Evolutionary conservation across 1,284 basidiomycete species (phyloP).

Genomic region (Cutaneotrichosporon mucoides): DNA sequence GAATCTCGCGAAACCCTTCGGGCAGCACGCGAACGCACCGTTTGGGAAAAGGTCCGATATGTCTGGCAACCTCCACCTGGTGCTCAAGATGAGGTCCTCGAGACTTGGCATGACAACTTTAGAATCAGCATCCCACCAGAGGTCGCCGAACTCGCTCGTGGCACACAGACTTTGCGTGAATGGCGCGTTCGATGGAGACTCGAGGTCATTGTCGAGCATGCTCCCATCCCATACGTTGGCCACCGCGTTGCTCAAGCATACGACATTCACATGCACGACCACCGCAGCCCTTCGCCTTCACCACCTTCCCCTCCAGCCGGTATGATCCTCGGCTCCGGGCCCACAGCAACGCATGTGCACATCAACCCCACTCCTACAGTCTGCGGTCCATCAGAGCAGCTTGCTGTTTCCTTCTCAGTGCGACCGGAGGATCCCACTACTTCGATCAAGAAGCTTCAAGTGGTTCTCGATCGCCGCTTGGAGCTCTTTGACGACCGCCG

Average conservation of each 20-base stretch:
- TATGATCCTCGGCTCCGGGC: slow-evolving; percentile 19
- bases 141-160: slow-evolving; percentile 19
- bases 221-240: slow-evolving; percentile 38
- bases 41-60: slow-evolving; percentile 30
- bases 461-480: slow-evolving; percentile 31
- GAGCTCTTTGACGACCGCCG: slow-evolving; percentile 13
- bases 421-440: slow-evolving; percentile 25
- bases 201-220: slow-evolving; percentile 37
- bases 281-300: slow-evolving; percentile 22
- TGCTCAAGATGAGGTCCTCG: slow-evolving; percentile 16
- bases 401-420: slow-evolving; percentile 27
- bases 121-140: slow-evolving; percentile 32
- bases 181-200: slow-evolving; percentile 39
- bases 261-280: slow-evolving; percentile 28
- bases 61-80: slow-evolving; percentile 25
- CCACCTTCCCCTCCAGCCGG: slow-evolving; percentile 31
- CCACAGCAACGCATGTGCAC: slow-evolving; percentile 19
- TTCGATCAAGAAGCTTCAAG: slow-evolving; percentile 25
- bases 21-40: slow-evolving; percentile 16
- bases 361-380: slow-evolving; percentile 27
- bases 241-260: slow-evolving; percentile 27
- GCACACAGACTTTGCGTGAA: slow-evolving; percentile 28
- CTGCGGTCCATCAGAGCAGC: slow-evolving; percentile 34
- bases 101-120: slow-evolving; percentile 33
- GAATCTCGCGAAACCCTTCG: slow-evolving; percentile 24